These are phyloP conservation scores for Colletotrichum caudatum DNA, from an alignment of 2,329 filamentous ascomycete species.

Conservation along the genomic window DNA sequence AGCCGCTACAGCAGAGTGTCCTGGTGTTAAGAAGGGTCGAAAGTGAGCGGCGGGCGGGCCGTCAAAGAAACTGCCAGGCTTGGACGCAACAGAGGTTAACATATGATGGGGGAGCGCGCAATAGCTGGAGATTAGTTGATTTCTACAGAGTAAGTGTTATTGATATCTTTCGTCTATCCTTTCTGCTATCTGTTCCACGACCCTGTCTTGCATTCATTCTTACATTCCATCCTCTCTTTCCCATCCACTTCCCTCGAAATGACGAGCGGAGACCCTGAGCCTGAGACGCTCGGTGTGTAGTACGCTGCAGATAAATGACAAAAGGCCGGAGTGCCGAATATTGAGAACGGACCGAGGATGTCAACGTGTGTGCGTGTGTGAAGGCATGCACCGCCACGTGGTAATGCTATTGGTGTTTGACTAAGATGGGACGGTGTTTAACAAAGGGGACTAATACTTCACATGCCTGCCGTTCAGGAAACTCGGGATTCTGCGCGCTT, in stretches of 20 bases:
- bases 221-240: too few species aligned
- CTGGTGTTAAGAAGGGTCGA: not conserved
- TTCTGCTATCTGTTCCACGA: too few species aligned
- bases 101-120: not conserved
- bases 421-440: slow-evolving; percentile 17
- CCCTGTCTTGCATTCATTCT: too few species aligned
- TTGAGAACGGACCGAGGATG: not conserved
- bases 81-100: not conserved
- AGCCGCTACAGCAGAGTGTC: not conserved
- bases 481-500: not conserved
- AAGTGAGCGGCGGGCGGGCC: not conserved
- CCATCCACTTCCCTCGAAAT: not conserved
- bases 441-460: not conserved
- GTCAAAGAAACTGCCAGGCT: not conserved
- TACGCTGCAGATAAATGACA: not conserved
- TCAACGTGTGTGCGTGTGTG: slow-evolving; percentile 3
- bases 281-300: slow-evolving; percentile 10
- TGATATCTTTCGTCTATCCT: too few species aligned
- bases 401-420: slow-evolving; percentile 1
- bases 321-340: not conserved
- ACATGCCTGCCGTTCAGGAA: not conserved
- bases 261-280: not conserved
- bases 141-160: not conserved
- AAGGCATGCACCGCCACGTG: slow-evolving; percentile 19
- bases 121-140: not conserved